These are phyloP conservation scores for Collybiopsis confluens DNA, from an alignment of 768 basidiomycete genomes.

Conservation along the genomic window DNA sequence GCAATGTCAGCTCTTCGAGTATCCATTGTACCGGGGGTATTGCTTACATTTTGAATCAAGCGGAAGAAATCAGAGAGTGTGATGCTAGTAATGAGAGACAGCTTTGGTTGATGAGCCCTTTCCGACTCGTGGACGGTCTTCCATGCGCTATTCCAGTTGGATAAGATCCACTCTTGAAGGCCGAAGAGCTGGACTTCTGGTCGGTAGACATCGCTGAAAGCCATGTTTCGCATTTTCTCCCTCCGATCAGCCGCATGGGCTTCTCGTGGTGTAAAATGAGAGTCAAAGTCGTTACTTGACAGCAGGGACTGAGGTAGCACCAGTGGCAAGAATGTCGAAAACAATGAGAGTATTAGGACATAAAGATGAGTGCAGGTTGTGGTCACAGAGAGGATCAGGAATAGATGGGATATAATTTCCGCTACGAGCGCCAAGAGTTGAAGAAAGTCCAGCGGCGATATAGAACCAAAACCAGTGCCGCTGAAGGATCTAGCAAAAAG, in stretches of 20 bases:
- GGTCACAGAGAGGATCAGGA: constrained; percentile 64
- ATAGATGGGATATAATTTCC: constrained; percentile 69
- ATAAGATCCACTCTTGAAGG: constrained; percentile 79
- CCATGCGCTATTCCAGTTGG: constrained; percentile 68
- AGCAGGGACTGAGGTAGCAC: constrained; percentile 48
- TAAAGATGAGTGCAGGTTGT: constrained; percentile 50
- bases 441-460: constrained; percentile 78
- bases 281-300: constrained; percentile 37
- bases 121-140: constrained; percentile 57
- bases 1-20: constrained; percentile 9
- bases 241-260: constrained; percentile 64
- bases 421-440: constrained; percentile 67
- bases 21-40: constrained; percentile 4
- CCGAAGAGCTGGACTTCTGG: constrained; percentile 82
- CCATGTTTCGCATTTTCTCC: constrained; percentile 72
- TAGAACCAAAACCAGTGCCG: constrained; percentile 71
- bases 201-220: constrained; percentile 71
- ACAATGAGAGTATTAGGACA: constrained; percentile 54
- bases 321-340: constrained; percentile 58
- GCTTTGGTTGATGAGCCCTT: constrained; percentile 36
- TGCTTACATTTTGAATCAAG: constrained; percentile 58
- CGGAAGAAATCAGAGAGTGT: constrained; percentile 62
- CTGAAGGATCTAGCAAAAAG: constrained; percentile 79
- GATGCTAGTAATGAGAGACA: constrained; percentile 50
- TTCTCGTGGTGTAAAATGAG: constrained; percentile 48